Evolutionary conservation across 164 flowering plant genomes (phyloP).

Genomic region (Umbellularia californica): DNA sequence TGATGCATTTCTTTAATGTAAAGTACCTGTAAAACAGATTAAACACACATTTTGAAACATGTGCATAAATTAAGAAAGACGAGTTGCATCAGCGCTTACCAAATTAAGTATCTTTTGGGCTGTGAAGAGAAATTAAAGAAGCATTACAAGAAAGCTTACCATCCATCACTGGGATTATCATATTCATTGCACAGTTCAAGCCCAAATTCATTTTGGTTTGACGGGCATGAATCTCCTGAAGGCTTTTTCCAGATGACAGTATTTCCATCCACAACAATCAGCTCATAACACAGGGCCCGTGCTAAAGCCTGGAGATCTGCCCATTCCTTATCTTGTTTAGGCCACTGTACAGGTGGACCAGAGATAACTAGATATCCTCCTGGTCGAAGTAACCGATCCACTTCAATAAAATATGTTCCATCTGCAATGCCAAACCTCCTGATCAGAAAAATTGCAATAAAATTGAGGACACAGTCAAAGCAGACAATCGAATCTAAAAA

Average conservation of each 20-base stretch:
- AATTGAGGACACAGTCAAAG: not conserved
- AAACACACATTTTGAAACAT: not conserved
- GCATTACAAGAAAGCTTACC: conserved; percentile 39
- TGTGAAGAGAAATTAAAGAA: not conserved
- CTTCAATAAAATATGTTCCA: conserved; percentile 91
- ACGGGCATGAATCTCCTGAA: conserved; percentile 65
- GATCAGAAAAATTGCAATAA: conserved; percentile 7
- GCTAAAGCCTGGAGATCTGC: conserved; percentile 94
- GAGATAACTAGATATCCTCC: conserved; percentile 92
- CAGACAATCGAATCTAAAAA: not conserved
- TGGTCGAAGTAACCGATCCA: conserved; percentile 88
- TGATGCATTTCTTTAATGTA: conserved; percentile 76
- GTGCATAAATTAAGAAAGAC: not conserved
- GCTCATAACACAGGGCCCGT: conserved; percentile 81
- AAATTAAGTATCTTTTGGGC: not conserved
- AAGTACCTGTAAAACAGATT: conserved; percentile 53
- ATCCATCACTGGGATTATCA: conserved; percentile 80
- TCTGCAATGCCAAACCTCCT: conserved; percentile 47
- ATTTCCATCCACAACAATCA: conserved; percentile 91
- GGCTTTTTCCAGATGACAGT: conserved; percentile 97
- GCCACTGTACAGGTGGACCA: conserved; percentile 98
- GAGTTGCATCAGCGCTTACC: not conserved
- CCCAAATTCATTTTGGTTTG: conserved; percentile 87
- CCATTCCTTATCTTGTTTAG: conserved; percentile 98
- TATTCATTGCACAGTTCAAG: conserved; percentile 67